Conservation (phyloP, 805 yeast species). For the Wickerhamiella domercqiae region DNA sequence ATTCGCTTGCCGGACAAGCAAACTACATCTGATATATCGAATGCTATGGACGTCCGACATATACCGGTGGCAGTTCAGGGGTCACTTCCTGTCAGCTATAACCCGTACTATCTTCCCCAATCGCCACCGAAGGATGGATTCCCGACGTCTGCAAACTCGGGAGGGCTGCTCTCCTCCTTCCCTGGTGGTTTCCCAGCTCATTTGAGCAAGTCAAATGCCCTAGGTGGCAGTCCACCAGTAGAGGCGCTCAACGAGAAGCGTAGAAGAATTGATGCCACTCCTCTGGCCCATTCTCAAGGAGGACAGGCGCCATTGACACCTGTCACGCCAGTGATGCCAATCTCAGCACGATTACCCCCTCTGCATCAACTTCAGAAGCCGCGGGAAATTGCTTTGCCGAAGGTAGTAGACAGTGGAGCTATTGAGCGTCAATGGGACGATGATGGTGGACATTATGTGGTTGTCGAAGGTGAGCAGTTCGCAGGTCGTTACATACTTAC, state of each 20-base stretch:
- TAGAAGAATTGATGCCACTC: not conserved
- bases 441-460: conserved; percentile 23
- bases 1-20: too few relatives aligned
- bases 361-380: conserved; percentile 13
- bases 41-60: too few relatives aligned
- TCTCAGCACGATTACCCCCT: not conserved
- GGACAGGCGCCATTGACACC: not conserved
- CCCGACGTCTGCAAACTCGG: not conserved
- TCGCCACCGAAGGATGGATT: not conserved
- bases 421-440: conserved; percentile 14
- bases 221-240: not conserved
- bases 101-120: not conserved
- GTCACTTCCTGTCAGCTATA: too few relatives aligned
- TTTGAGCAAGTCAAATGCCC: too few relatives aligned
- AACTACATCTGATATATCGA: too few relatives aligned
- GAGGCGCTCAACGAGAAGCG: not conserved
- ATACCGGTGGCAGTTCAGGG: too few relatives aligned
- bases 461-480: conserved; percentile 23
- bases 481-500: conserved; percentile 59
- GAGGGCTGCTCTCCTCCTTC: not conserved
- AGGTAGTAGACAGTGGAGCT: conserved; percentile 13
- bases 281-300: too few relatives aligned
- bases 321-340: not conserved
- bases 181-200: not conserved
- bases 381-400: conserved; percentile 14